Conservation (phyloP, 106 monocot genomes). For the Amphibolis antarctica region DNA sequence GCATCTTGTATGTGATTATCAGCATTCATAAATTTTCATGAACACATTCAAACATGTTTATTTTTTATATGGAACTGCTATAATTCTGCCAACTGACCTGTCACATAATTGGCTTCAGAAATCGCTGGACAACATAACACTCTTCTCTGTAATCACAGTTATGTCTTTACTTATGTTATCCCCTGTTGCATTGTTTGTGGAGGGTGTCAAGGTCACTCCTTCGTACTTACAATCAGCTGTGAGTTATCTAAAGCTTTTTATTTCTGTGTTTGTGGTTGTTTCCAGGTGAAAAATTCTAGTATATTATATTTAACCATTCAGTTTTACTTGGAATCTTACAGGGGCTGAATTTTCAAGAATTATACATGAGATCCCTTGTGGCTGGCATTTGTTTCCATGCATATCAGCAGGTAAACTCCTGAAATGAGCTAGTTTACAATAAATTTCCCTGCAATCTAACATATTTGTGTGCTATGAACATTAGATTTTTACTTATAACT, state of each 20-base stretch:
- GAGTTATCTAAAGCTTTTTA: constrained; percentile 13
- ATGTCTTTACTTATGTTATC: constrained; percentile 60
- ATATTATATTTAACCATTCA: background rate
- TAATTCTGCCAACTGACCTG: background rate
- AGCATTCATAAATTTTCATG: no score
- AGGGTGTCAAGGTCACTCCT: constrained; percentile 78
- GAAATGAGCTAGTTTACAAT: no score
- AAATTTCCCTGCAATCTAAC: no score
- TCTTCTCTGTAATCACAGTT: constrained; percentile 89
- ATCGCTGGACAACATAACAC: constrained; percentile 85
- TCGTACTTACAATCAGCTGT: constrained; percentile 62
- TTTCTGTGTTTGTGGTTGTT: background rate
- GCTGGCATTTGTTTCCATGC: constrained; percentile 88
- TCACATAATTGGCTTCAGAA: constrained; percentile 46
- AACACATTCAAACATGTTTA: no score
- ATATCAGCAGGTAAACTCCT: constrained; percentile 71
- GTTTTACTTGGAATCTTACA: constrained; percentile 6
- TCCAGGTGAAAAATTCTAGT: background rate
- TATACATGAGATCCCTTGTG: constrained; percentile 56
- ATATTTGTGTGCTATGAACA: no score
- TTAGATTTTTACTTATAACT: no score
- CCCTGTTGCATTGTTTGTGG: constrained; percentile 44
- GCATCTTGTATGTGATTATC: no score
- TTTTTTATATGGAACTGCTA: background rate
- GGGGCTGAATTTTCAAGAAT: constrained; percentile 71